phyloP scores from a whole-genome alignment of 768 basidiomycete species.

The Leccinum incarnatum region DNA sequence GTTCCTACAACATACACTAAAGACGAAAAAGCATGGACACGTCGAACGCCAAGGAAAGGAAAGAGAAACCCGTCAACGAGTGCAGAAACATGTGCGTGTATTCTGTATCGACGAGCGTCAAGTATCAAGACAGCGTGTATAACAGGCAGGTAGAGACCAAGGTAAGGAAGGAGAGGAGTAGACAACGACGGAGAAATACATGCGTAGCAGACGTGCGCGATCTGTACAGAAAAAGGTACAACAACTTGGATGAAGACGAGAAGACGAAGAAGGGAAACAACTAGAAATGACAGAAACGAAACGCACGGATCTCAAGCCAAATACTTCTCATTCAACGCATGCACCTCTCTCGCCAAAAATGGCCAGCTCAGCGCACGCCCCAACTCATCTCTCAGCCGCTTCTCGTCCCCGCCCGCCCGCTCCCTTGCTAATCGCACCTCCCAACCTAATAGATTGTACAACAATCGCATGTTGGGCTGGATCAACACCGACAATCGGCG shows the following conservation, averaged over 20 bases:
- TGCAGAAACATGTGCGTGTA: not conserved
- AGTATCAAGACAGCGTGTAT: not conserved
- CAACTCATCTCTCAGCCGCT: constrained; percentile 54
- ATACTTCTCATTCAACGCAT: constrained; percentile 85
- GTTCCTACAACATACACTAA: not conserved
- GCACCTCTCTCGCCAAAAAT: constrained; percentile 81
- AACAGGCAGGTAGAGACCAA: not conserved
- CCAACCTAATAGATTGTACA: constrained; percentile 95
- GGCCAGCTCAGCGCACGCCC: constrained; percentile 78
- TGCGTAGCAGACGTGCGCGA: not conserved
- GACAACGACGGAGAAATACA: not conserved
- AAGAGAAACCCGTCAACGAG: not conserved
- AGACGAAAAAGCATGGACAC: not conserved
- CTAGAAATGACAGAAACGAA: not conserved
- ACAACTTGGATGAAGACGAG: not conserved
- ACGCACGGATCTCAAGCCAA: constrained; percentile 35
- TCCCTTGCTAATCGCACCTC: constrained; percentile 88
- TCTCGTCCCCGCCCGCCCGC: constrained; percentile 53
- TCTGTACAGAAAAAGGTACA: not conserved
- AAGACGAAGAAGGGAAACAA: not conserved
- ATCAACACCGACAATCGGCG: constrained; percentile 86
- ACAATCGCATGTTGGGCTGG: constrained; percentile 93
- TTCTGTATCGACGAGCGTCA: not conserved
- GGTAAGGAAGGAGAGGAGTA: not conserved
- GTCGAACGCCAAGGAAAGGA: not conserved